These are phyloP conservation scores for Fonsecaea erecta DNA, from an alignment of 2,329 filamentous ascomycete species.

Conservation along the genomic window DNA sequence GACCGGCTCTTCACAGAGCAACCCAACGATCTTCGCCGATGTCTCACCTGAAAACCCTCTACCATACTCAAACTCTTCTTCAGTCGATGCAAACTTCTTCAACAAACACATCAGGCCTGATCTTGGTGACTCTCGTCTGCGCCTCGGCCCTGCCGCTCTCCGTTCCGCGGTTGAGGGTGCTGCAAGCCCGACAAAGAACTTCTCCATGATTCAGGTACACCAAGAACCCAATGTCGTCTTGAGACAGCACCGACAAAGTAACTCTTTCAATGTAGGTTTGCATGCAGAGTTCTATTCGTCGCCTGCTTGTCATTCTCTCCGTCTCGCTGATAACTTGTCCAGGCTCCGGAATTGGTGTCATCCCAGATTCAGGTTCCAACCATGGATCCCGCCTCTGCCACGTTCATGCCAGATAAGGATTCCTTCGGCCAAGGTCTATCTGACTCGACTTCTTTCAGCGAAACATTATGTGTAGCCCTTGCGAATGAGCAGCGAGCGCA, in stretches of 20 bases:
- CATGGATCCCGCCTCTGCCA: conserved; percentile 24
- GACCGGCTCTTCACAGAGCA: not conserved
- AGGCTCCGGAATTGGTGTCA: conserved; percentile 14
- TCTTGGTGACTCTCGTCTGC: conserved; percentile 32
- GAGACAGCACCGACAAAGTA: not conserved
- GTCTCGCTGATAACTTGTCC: conserved; percentile 9
- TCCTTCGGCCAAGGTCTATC: not conserved
- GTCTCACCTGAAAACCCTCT: not conserved
- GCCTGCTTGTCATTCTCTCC: not conserved
- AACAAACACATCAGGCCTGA: conserved; percentile 34
- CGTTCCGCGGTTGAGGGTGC: conserved; percentile 33
- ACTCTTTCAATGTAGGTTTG: conserved; percentile 21
- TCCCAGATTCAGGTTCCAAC: not conserved
- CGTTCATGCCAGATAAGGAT: conserved; percentile 10
- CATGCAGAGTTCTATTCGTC: not conserved
- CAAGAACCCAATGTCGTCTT: conserved; percentile 2
- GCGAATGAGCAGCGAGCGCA: conserved; percentile 35
- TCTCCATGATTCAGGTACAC: not conserved
- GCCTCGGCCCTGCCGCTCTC: conserved; percentile 33
- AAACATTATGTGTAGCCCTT: conserved; percentile 24
- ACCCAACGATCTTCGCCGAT: not conserved
- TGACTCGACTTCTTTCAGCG: conserved; percentile 17
- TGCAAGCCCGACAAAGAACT: conserved; percentile 26
- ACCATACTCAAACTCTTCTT: not conserved
- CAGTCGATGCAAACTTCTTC: conserved; percentile 31